Evolutionary conservation across 2,329 filamentous ascomycete genomes (phyloP).

Genomic region (Fusarium heterosporum): DNA sequence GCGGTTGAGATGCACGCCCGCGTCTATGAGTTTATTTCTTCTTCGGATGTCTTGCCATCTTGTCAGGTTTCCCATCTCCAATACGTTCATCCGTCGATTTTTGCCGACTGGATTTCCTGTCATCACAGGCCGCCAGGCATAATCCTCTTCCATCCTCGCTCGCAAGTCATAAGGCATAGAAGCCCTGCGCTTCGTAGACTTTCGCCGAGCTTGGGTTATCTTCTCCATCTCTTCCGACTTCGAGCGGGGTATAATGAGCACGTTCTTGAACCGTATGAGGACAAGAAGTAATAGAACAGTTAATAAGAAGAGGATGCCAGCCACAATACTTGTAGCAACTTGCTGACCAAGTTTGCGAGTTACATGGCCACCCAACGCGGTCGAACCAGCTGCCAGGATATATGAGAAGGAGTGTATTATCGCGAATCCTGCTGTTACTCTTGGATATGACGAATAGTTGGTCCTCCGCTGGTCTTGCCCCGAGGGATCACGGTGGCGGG

Average conservation of each 20-base stretch:
- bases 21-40: slow-evolving; percentile 68
- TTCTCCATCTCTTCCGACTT: slow-evolving; percentile 66
- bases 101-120: slow-evolving; percentile 78
- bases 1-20: slow-evolving; percentile 53
- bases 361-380: slow-evolving; percentile 74
- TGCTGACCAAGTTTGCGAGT: slow-evolving; percentile 75
- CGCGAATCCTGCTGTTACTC: slow-evolving; percentile 78
- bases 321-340: slow-evolving; percentile 74
- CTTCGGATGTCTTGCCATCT: slow-evolving; percentile 79
- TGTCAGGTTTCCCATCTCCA: slow-evolving; percentile 76
- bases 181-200: slow-evolving; percentile 60
- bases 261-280: slow-evolving; percentile 72
- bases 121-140: slow-evolving; percentile 76
- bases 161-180: slow-evolving; percentile 55
- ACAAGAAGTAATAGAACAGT: slow-evolving; percentile 72
- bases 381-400: slow-evolving; percentile 74
- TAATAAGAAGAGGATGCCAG: slow-evolving; percentile 72
- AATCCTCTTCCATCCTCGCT: slow-evolving; percentile 61
- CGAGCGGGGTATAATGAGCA: slow-evolving; percentile 76
- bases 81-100: slow-evolving; percentile 74
- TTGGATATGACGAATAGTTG: slow-evolving; percentile 81
- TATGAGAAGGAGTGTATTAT: slow-evolving; percentile 77
- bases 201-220: slow-evolving; percentile 61
- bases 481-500: slow-evolving; percentile 60
- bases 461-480: slow-evolving; percentile 61